A percentile compares a stretch with the other conserved stretches of the same genome.
Evolutionary conservation across 2,329 filamentous ascomycete species (phyloP).

Genomic region (Nannizziopsis barbatae): DNA sequence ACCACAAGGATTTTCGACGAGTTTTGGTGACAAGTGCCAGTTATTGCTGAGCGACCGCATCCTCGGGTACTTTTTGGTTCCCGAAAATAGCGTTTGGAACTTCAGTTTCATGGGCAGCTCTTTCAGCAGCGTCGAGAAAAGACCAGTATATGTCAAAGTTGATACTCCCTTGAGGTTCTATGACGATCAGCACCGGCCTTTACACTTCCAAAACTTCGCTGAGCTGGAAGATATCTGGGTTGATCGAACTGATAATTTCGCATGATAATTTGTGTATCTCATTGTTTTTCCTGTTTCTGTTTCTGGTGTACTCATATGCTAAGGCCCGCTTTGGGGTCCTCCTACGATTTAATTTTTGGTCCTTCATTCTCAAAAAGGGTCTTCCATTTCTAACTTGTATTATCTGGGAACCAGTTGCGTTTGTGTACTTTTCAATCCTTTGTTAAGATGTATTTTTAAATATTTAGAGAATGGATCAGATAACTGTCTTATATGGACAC

Average conservation of each 20-base stretch:
- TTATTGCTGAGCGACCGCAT: slow-evolving; percentile 86
- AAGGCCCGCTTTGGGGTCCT: not conserved
- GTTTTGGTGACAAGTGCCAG: slow-evolving; percentile 92
- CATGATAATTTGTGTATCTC: slow-evolving; percentile 42
- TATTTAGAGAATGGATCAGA: too few species aligned
- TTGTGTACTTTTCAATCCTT: too few species aligned
- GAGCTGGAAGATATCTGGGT: slow-evolving; percentile 97
- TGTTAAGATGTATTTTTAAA: too few species aligned
- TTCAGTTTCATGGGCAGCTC: slow-evolving; percentile 94
- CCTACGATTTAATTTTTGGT: too few species aligned
- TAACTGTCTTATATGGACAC: too few species aligned
- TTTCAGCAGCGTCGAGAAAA: slow-evolving; percentile 83
- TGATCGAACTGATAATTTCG: slow-evolving; percentile 85
- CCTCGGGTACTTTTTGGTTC: slow-evolving; percentile 89
- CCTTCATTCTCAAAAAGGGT: too few species aligned
- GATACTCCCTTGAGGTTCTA: slow-evolving; percentile 88
- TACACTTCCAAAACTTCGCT: slow-evolving; percentile 96
- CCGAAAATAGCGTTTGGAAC: slow-evolving; percentile 85
- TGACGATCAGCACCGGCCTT: slow-evolving; percentile 76
- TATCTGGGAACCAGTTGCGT: too few species aligned
- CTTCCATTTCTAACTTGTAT: too few species aligned
- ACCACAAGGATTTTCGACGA: slow-evolving; percentile 82
- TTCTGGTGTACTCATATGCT: slow-evolving; percentile 7
- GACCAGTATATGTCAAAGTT: slow-evolving; percentile 79
- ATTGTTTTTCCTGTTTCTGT: slow-evolving; percentile 15